Base-by-base conservation (phyloP, 2,329 filamentous ascomycete genomes). In the Dactylonectria macrodidyma region DNA sequence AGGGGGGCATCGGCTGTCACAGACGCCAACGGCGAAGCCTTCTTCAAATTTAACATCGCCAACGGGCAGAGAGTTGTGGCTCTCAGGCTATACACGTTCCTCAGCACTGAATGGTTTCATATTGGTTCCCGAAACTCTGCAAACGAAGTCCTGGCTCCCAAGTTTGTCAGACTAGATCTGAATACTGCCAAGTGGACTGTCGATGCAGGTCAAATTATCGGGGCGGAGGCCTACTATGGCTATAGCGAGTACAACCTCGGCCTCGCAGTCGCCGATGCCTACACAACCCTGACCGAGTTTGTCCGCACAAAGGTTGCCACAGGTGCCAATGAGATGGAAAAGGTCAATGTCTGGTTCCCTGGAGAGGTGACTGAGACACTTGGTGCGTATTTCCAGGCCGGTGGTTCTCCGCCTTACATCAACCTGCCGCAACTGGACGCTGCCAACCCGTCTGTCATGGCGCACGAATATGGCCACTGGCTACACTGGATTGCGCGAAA, bases 381-480 rank as follows among this genome's bases (percentile, higher is more conserved):
- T 9, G 55, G 55, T n/a, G 36, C 47, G 5, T 52, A 41, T 34
- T 60, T 60, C 19, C 33, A 30, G 5, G 8, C n/a, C 3, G 11
- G 26, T 22, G 24, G 11, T 11, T 22, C 11, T 26, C 46, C n/a
- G 26, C 14, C 38, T n/a, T 36, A 36, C 24, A 60, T 60, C 30
- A 38, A 50, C 47, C 58, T 52, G 11, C 30, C 46, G 5, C 33
- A 52, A 51, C 14, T 51, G 5, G 33, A 60, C 33, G 47, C 58
- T 11, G 19, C 16, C 46, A 60, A 60, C 36, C 47, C 58, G 36
- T 51, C 58, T 19, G 58, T 60, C 30, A 60, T 60, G 58, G 58
- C 58, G 16, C 58, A 60, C 34, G 58, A 60, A 24, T 44, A 51
- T 24, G 47, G 58, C 8, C 47, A 60, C 24, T 60, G n/a, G 12